Conservation (phyloP, 1,139 yeast genomes). For the Suhomyces panamericanus region DNA sequence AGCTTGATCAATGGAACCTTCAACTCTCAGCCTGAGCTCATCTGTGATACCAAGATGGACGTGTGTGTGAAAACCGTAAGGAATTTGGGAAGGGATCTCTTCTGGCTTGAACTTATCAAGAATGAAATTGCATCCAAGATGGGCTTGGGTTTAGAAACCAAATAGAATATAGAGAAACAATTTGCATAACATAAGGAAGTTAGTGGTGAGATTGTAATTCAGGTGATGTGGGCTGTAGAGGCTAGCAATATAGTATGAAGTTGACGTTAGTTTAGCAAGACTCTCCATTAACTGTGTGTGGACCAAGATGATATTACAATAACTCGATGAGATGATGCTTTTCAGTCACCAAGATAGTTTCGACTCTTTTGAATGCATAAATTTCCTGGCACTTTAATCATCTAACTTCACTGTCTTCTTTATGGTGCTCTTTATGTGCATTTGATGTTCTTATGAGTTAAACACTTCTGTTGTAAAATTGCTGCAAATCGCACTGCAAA, state of each 20-base stretch:
- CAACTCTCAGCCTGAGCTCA: constrained; percentile 32
- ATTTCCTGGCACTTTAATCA: no score
- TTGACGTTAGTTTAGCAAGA: no score
- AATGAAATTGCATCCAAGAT: constrained; percentile 32
- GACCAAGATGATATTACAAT: no score
- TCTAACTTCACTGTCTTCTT: no score
- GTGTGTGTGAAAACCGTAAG: constrained; percentile 58
- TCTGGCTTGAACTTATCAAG: constrained; percentile 48
- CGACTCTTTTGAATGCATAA: no score
- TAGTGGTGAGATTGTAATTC: no score
- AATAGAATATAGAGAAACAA: background rate
- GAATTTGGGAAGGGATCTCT: constrained; percentile 73
- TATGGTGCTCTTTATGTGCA: background rate
- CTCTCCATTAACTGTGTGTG: no score
- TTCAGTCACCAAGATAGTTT: no score
- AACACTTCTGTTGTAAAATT: no score
- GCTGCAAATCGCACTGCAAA: background rate
- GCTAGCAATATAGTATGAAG: no score
- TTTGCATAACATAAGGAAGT: background rate
- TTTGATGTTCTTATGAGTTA: background rate
- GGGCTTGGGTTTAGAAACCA: constrained; percentile 22
- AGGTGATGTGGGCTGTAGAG: no score
- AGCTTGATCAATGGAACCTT: constrained; percentile 58
- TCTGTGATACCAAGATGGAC: constrained; percentile 45
- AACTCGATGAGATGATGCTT: no score